phyloP scores from a whole-genome alignment of 345 rosid genomes.

The Gossypium anomalum region DNA sequence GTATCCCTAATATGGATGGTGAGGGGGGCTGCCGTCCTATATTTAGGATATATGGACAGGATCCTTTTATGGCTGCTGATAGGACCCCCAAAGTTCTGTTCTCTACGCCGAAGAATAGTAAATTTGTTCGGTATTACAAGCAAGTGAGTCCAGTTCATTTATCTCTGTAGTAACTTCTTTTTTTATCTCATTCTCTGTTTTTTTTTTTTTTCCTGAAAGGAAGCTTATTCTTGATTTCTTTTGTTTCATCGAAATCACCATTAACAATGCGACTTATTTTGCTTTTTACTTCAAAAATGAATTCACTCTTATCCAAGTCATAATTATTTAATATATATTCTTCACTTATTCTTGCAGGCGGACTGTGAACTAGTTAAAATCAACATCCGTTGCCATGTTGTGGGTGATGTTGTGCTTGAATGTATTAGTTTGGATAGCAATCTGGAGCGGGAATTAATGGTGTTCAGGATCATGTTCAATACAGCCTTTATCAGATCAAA shows the following conservation, averaged over 20 bases:
- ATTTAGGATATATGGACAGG: constrained; percentile 70
- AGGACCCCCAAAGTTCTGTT: constrained; percentile 57
- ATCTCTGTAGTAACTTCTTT: background rate
- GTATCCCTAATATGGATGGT: constrained; percentile 52
- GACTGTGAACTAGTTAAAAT: constrained; percentile 57
- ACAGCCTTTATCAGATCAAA: constrained; percentile 73
- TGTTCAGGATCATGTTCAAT: constrained; percentile 75
- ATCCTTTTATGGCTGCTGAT: constrained; percentile 59
- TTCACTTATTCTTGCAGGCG: constrained; percentile 52
- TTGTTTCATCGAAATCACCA: background rate
- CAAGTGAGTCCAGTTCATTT: constrained; percentile 42
- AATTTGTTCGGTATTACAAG: constrained; percentile 48
- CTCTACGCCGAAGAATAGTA: constrained; percentile 58
- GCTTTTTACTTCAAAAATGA: background rate
- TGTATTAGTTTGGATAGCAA: constrained; percentile 56
- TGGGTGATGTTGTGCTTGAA: constrained; percentile 80
- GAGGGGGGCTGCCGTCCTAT: constrained; percentile 73
- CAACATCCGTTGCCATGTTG: constrained; percentile 63
- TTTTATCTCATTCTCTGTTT: background rate
- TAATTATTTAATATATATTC: constrained; percentile 17
- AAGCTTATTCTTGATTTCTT: background rate
- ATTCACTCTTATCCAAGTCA: background rate
- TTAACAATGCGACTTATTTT: background rate
- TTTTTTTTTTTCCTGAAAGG: background rate
- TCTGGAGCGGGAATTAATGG: constrained; percentile 57